A percentile compares a stretch with the other conserved stretches of the same genome.
These are phyloP conservation scores for Ophiostoma tasmaniense DNA, from an alignment of 2,329 filamentous ascomycete species.

Conservation along the genomic window DNA sequence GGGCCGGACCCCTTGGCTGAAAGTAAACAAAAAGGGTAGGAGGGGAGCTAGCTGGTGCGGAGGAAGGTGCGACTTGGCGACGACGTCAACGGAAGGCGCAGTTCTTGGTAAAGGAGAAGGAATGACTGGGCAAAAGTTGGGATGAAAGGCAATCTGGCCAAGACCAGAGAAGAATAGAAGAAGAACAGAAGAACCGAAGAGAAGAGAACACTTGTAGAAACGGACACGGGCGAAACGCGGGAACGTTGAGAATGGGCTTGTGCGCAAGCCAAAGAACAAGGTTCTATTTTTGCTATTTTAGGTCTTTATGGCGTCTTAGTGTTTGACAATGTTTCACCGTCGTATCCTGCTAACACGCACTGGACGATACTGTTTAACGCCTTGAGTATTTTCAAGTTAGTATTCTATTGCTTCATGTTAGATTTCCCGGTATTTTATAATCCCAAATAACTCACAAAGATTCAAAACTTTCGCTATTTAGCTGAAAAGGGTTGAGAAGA, in stretches of 20 bases:
- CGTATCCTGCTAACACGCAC: background rate
- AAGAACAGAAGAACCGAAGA: background rate
- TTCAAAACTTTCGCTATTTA: background rate
- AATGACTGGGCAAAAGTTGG: background rate
- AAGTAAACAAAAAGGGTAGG: conserved; percentile 4
- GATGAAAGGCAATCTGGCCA: background rate
- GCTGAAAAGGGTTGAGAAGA: background rate
- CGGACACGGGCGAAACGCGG: background rate
- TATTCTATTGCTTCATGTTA: too few species aligned
- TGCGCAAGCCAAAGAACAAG: background rate
- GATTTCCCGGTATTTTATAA: too few species aligned
- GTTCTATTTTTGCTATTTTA: background rate
- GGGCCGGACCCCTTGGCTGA: background rate
- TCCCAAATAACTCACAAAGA: too few species aligned
- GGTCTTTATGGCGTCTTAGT: background rate
- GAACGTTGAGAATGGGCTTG: conserved; percentile 8
- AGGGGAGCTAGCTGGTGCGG: background rate
- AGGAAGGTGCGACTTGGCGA: conserved; percentile 2
- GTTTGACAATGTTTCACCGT: background rate
- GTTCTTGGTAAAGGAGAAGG: background rate
- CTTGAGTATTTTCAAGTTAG: too few species aligned
- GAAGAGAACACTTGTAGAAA: background rate
- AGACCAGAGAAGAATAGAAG: background rate
- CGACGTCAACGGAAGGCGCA: background rate
- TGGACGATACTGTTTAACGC: too few species aligned